These are phyloP conservation scores for Acaromyces ingoldii DNA, from an alignment of 1,284 basidiomycete genomes.

Conservation along the genomic window DNA sequence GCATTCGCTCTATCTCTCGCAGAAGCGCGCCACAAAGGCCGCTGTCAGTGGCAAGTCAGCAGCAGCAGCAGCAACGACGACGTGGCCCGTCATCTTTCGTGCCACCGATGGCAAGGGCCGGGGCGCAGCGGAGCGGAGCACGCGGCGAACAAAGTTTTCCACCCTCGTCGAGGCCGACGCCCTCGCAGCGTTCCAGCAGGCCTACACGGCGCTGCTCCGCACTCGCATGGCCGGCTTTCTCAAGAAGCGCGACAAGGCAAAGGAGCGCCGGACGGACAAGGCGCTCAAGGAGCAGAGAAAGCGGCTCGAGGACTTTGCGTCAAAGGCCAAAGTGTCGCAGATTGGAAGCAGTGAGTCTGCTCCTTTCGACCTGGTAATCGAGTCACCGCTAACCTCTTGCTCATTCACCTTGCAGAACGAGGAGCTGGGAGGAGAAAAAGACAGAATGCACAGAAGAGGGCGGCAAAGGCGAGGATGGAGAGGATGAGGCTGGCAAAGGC, in stretches of 20 bases:
- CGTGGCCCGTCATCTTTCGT: constrained; percentile 31
- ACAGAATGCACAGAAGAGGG: constrained; percentile 31
- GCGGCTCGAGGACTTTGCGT: constrained; percentile 26
- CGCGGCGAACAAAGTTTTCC: background rate
- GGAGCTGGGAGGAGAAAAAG: constrained; percentile 37
- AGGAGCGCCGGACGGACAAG: constrained; percentile 45
- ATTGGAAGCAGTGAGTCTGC: constrained; percentile 25
- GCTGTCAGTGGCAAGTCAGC: constrained; percentile 4
- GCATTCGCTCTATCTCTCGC: constrained; percentile 41
- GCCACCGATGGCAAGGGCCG: constrained; percentile 30
- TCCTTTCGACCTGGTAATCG: background rate
- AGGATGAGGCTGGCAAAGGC: constrained; percentile 26
- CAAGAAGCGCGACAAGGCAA: constrained; percentile 47
- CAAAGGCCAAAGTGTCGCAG: constrained; percentile 31
- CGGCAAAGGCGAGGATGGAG: constrained; percentile 22
- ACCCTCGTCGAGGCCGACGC: background rate
- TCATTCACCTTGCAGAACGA: constrained; percentile 13
- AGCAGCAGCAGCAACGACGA: constrained; percentile 13
- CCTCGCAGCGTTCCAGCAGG: background rate
- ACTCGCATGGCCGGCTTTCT: constrained; percentile 28
- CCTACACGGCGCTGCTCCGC: constrained; percentile 27
- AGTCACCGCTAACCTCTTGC: background rate
- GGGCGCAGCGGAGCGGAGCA: background rate
- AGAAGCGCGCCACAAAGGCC: constrained; percentile 21
- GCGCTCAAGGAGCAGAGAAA: constrained; percentile 32